phyloP scores from a whole-genome alignment of 2,329 filamentous ascomycete genomes.

The Scolecobasidium constrictum region DNA sequence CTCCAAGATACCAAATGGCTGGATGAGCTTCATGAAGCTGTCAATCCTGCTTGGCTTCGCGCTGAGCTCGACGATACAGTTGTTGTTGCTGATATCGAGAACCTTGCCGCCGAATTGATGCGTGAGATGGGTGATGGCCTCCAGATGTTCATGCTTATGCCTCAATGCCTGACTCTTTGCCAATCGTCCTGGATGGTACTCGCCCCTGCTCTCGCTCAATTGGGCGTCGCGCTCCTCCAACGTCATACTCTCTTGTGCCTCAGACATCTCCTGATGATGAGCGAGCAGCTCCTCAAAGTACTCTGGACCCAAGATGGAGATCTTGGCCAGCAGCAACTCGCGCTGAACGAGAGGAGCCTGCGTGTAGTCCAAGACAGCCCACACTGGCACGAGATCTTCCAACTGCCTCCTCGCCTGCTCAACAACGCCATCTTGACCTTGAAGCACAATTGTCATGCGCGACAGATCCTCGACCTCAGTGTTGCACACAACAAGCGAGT shows the following conservation, averaged over 20 bases:
- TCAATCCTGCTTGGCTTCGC: conserved; percentile 91
- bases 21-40: conserved; percentile 92
- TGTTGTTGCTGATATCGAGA: conserved; percentile 93
- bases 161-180: conserved; percentile 79
- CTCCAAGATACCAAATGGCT: conserved; percentile 91
- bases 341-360: conserved; percentile 86
- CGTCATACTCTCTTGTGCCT: background rate
- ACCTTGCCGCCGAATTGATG: conserved; percentile 98
- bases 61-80: conserved; percentile 94
- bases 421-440: conserved; percentile 91
- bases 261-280: conserved; percentile 84
- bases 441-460: conserved; percentile 97
- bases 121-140: conserved; percentile 89
- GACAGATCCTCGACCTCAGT: conserved; percentile 95
- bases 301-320: conserved; percentile 93
- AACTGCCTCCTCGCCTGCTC: conserved; percentile 93
- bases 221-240: conserved; percentile 11
- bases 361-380: conserved; percentile 97
- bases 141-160: conserved; percentile 95
- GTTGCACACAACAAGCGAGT: conserved; percentile 93
- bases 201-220: conserved; percentile 29
- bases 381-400: conserved; percentile 93
- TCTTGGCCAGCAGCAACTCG: conserved; percentile 87
- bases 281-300: conserved; percentile 96
- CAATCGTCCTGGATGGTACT: conserved; percentile 86